These are phyloP conservation scores for Westerdykella aurantiaca DNA, from an alignment of 2,329 filamentous ascomycete species.

Conservation along the genomic window DNA sequence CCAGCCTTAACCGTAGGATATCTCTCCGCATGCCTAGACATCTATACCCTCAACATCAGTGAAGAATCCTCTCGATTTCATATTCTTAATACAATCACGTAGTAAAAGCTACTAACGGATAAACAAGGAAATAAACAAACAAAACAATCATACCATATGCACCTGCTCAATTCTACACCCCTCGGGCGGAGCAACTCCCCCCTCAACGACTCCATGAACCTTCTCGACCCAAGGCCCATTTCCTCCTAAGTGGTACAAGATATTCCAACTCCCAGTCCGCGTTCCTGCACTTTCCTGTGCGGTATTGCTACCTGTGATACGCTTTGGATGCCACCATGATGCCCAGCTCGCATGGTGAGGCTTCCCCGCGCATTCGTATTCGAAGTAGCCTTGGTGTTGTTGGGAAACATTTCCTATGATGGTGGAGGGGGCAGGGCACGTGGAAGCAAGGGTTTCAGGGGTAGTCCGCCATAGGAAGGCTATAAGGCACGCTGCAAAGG, in stretches of 20 bases:
- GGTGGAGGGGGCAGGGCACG: neutral
- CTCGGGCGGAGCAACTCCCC: constrained; percentile 41
- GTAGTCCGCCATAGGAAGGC: constrained; percentile 8
- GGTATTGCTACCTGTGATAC: constrained; percentile 1
- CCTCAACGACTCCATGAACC: constrained; percentile 36
- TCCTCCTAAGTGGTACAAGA: constrained; percentile 50
- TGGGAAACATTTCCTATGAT: neutral
- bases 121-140: too few species aligned
- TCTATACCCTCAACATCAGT: constrained; percentile 32
- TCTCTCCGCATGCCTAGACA: constrained; percentile 54
- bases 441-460: neutral
- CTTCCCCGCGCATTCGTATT: constrained; percentile 21
- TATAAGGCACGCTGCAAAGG: constrained; percentile 3
- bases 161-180: constrained; percentile 51
- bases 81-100: neutral
- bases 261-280: constrained; percentile 41
- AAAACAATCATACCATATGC: constrained; percentile 46
- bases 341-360: constrained; percentile 31
- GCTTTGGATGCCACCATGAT: constrained; percentile 33
- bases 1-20: constrained; percentile 51
- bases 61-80: constrained; percentile 1
- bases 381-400: constrained; percentile 16
- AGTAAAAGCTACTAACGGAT: neutral
- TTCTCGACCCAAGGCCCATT: constrained; percentile 53
- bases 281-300: constrained; percentile 20